These are phyloP conservation scores for Xylaria castorea DNA, from an alignment of 495 filamentous ascomycete genomes.

Conservation along the genomic window DNA sequence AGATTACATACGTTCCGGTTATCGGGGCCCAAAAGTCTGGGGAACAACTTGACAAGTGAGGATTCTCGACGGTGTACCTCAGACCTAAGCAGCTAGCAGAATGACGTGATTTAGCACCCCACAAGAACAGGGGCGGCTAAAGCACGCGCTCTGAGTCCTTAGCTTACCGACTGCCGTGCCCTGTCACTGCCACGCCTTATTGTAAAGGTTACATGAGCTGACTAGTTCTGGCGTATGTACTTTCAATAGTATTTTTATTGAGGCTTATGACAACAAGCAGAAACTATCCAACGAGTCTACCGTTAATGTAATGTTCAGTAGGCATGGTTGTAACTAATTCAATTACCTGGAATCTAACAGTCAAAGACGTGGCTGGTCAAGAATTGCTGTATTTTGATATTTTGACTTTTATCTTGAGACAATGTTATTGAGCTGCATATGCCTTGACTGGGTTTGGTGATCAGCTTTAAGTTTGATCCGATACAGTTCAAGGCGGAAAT, in stretches of 20 bases:
- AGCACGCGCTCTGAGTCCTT: conserved; percentile 9
- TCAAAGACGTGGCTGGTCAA: neutral
- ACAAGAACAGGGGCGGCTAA: conserved; percentile 6
- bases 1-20: conserved; percentile 22
- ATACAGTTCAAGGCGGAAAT: neutral
- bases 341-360: neutral
- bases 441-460: neutral
- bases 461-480: neutral
- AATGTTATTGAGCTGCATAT: neutral
- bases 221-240: neutral
- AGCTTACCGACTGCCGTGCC: conserved; percentile 23
- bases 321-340: neutral
- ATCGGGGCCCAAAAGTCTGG: conserved; percentile 26
- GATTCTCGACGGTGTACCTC: conserved; percentile 1
- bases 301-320: neutral
- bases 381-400: neutral
- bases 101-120: conserved; percentile 28
- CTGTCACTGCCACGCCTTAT: neutral
- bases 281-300: neutral
- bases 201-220: neutral
- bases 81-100: neutral
- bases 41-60: conserved; percentile 20
- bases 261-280: neutral
- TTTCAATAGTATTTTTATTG: neutral
- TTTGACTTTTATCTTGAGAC: neutral